Conservation (phyloP, 495 filamentous ascomycete genomes). For the Pyrenula aspistea region DNA sequence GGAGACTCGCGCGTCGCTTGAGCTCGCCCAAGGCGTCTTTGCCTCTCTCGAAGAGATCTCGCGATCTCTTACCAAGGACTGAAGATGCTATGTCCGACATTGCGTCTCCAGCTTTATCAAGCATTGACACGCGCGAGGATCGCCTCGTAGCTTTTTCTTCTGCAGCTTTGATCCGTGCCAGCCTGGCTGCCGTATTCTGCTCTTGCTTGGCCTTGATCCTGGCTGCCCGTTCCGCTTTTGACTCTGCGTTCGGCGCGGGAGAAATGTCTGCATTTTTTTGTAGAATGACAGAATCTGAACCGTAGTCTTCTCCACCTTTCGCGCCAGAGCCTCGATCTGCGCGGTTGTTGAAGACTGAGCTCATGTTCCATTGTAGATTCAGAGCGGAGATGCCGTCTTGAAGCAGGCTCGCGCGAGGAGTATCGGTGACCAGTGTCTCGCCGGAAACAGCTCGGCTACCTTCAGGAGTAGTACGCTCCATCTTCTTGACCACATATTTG, state of each 20-base stretch:
- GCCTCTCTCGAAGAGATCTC: slow-evolving; percentile 28
- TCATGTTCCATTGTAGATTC: slow-evolving; percentile 27
- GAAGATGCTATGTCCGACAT: slow-evolving; percentile 25
- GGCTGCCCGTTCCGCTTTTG: slow-evolving; percentile 32
- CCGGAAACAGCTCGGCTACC: slow-evolving; percentile 27
- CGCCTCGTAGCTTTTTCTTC: slow-evolving; percentile 15
- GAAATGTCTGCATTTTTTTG: slow-evolving; percentile 27
- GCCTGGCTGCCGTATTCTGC: slow-evolving; percentile 8
- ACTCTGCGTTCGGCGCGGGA: slow-evolving; percentile 27
- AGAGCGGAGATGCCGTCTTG: slow-evolving; percentile 34
- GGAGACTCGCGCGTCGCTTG: slow-evolving; percentile 26
- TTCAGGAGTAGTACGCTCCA: slow-evolving; percentile 2
- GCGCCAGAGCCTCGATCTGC: slow-evolving; percentile 24
- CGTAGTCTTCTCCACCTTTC: slow-evolving; percentile 18
- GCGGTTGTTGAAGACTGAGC: slow-evolving; percentile 17
- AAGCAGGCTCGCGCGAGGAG: slow-evolving; percentile 22
- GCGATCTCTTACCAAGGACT: slow-evolving; percentile 43
- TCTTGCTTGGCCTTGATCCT: slow-evolving; percentile 31
- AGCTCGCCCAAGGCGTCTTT: slow-evolving; percentile 22
- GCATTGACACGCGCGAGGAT: slow-evolving; percentile 27
- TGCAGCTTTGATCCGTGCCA: slow-evolving; percentile 8
- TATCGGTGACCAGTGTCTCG: slow-evolving; percentile 24
- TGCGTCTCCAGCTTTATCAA: slow-evolving; percentile 31
- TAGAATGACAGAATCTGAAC: slow-evolving; percentile 6
- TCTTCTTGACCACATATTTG: background rate